phyloP scores from a whole-genome alignment of 176 grass and related monocot genomes.

The Juncus effusus region DNA sequence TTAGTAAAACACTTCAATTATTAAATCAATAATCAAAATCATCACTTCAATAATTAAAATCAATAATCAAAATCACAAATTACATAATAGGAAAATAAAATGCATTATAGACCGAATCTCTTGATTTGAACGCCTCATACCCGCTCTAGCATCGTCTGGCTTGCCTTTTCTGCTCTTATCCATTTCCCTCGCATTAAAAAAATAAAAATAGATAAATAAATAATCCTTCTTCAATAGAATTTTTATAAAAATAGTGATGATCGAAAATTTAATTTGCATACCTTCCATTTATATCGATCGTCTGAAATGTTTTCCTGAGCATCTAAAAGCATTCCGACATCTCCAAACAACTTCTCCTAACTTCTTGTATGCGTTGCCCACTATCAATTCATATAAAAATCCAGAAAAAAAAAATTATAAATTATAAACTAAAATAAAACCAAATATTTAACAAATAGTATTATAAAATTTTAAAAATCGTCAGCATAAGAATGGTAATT shows the following conservation, averaged over 20 bases:
- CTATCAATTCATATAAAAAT: slow-evolving; percentile 45
- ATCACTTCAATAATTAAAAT: background rate
- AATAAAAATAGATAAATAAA: background rate
- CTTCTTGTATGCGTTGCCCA: slow-evolving; percentile 96
- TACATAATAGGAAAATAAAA: background rate
- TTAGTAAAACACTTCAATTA: slow-evolving; percentile 10
- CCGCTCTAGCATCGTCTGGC: slow-evolving; percentile 81
- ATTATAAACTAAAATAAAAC: slow-evolving; percentile 8
- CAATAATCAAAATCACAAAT: background rate
- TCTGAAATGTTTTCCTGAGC: slow-evolving; percentile 98
- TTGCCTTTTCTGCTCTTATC: slow-evolving; percentile 91
- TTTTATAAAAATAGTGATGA: background rate
- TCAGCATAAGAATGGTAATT: too few relatives aligned
- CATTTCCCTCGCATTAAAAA: slow-evolving; percentile 83
- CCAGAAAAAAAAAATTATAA: too few relatives aligned
- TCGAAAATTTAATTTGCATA: slow-evolving; percentile 20
- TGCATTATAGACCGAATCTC: slow-evolving; percentile 63
- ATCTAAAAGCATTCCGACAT: slow-evolving; percentile 97
- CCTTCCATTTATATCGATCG: slow-evolving; percentile 99
- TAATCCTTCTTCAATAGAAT: background rate
- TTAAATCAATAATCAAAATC: too few relatives aligned
- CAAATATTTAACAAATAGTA: background rate
- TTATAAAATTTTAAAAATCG: slow-evolving; percentile 35
- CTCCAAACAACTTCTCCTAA: slow-evolving; percentile 93
- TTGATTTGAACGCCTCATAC: slow-evolving; percentile 86